Percentiles rank a stretch among this genome's conserved stretches.
Conservation (phyloP, 495 filamentous ascomycete species). For the Beverwykella pulmonaria region DNA sequence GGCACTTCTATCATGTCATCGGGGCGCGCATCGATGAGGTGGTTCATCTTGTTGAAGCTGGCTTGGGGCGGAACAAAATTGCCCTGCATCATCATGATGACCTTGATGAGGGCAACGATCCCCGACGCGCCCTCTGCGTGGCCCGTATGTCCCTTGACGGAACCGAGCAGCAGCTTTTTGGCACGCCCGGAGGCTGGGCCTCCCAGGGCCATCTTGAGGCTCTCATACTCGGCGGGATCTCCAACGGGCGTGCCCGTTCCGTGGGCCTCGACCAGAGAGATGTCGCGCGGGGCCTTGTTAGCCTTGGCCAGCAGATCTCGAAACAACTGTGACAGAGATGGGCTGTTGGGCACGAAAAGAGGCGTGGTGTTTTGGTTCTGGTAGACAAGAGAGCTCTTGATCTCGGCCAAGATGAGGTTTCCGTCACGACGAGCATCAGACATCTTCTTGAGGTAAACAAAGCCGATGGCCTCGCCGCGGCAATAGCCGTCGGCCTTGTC, state of each 20-base stretch:
- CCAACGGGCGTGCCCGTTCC: constrained; percentile 25
- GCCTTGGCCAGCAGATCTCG: background rate
- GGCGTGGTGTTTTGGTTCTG: constrained; percentile 52
- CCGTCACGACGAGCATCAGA: constrained; percentile 36
- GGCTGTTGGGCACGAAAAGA: constrained; percentile 1
- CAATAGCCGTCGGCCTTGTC: constrained; percentile 50
- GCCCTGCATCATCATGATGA: constrained; percentile 53
- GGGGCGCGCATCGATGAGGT: background rate
- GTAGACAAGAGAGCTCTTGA: constrained; percentile 44
- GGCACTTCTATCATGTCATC: constrained; percentile 1
- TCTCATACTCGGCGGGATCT: constrained; percentile 13
- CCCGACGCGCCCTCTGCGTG: constrained; percentile 43
- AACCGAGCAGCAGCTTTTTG: constrained; percentile 19
- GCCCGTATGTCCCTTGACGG: constrained; percentile 44
- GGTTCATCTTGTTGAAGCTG: constrained; percentile 4
- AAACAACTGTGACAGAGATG: background rate
- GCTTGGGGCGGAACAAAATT: constrained; percentile 12
- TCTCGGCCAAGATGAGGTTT: constrained; percentile 49
- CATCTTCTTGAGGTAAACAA: constrained; percentile 47
- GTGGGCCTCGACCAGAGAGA: constrained; percentile 18
- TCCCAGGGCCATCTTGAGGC: constrained; percentile 13
- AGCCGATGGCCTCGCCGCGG: constrained; percentile 51
- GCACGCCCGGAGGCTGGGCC: background rate
- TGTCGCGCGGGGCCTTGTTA: constrained; percentile 28
- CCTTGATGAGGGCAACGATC: constrained; percentile 48